Conservation (phyloP, 345 rosid species). For the Streptanthus diversifolius region DNA sequence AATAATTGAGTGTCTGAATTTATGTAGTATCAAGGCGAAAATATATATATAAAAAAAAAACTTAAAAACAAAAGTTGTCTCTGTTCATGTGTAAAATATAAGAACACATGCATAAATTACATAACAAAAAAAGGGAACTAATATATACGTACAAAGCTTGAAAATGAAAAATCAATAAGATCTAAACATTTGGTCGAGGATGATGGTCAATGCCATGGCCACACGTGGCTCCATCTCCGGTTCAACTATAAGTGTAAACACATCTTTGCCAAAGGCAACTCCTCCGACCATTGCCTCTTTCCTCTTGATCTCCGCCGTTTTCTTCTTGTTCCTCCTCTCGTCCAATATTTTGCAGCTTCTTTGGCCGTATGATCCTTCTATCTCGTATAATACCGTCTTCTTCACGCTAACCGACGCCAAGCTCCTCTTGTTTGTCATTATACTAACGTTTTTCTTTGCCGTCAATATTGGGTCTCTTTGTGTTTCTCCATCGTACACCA, state of each 20-base stretch:
- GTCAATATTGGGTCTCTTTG: conserved; percentile 47
- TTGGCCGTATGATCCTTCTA: conserved; percentile 74
- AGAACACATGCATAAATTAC: conserved; percentile 17
- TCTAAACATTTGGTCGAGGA: conserved; percentile 87
- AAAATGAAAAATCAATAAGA: conserved; percentile 35
- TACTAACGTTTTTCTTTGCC: conserved; percentile 50
- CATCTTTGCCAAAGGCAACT: conserved; percentile 64
- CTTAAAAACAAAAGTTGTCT: not conserved
- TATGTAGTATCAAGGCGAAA: not conserved
- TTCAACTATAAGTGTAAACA: conserved; percentile 65
- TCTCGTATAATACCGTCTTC: conserved; percentile 46
- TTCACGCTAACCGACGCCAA: conserved; percentile 49
- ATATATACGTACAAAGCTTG: conserved; percentile 9
- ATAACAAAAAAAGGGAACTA: conserved; percentile 14
- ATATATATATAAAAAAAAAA: no score
- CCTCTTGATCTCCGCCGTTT: conserved; percentile 59
- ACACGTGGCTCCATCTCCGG: conserved; percentile 53
- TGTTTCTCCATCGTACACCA: conserved; percentile 77
- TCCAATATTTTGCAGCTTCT: conserved; percentile 68
- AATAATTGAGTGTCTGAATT: not conserved
- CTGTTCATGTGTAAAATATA: conserved; percentile 4
- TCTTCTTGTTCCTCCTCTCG: conserved; percentile 39
- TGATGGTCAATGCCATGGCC: conserved; percentile 83
- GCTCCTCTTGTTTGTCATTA: conserved; percentile 45
- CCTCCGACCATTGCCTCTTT: conserved; percentile 63